Evolutionary conservation across 768 basidiomycete genomes (phyloP).

Genomic region (Hygrophorus russula): DNA sequence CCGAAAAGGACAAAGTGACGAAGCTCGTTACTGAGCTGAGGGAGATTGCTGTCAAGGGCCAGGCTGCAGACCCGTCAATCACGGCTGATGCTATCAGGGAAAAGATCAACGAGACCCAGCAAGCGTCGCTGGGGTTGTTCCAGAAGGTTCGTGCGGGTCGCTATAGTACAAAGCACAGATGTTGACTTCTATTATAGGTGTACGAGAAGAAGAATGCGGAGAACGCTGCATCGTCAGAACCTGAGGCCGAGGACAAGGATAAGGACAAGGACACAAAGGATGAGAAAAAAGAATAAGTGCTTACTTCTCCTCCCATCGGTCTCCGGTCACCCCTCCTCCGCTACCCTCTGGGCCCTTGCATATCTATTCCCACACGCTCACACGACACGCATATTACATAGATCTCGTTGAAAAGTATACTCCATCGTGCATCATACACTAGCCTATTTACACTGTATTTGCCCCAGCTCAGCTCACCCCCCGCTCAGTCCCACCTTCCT

Average conservation of each 20-base stretch:
- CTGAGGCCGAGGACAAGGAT: slow-evolving; percentile 36
- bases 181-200: slow-evolving; percentile 24
- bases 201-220: slow-evolving; percentile 89
- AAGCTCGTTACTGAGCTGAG: slow-evolving; percentile 81
- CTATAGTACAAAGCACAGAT: background rate
- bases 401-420: background rate
- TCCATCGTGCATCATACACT: background rate
- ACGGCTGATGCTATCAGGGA: slow-evolving; percentile 83
- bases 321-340: background rate
- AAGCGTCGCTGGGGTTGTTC: slow-evolving; percentile 93
- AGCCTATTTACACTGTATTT: background rate
- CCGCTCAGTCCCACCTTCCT: too few relatives aligned
- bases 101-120: slow-evolving; percentile 89
- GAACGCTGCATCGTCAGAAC: slow-evolving; percentile 35
- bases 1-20: slow-evolving; percentile 90
- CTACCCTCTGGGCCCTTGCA: background rate
- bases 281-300: slow-evolving; percentile 6
- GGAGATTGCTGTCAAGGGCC: slow-evolving; percentile 83
- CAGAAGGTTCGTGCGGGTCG: slow-evolving; percentile 50
- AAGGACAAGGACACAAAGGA: slow-evolving; percentile 92
- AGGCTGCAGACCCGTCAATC: slow-evolving; percentile 70
- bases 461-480: background rate
- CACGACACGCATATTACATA: background rate
- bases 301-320: slow-evolving; percentile 3
- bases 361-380: background rate